A percentile compares a stretch with the other conserved stretches of the same genome.
Evolutionary conservation across 352 stramenopile genomes (phyloP).

Genomic region (Globisporangium cystogenes): DNA sequence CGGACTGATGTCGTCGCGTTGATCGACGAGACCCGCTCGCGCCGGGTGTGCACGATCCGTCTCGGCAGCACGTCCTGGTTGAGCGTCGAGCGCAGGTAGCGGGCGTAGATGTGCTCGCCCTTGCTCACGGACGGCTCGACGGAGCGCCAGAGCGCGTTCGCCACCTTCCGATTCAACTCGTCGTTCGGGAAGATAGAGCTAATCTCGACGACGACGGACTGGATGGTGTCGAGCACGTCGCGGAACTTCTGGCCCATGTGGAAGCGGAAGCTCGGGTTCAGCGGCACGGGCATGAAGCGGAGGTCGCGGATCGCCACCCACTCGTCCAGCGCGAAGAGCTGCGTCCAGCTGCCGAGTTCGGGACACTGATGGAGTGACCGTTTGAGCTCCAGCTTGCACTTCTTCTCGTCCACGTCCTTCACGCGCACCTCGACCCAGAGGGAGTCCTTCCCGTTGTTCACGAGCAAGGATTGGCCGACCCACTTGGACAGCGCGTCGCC

Average conservation of each 20-base stretch:
- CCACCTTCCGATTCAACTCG: slow-evolving; percentile 47
- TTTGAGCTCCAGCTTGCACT: slow-evolving; percentile 59
- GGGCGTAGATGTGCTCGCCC: slow-evolving; percentile 66
- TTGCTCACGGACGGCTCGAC: slow-evolving; percentile 46
- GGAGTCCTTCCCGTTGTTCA: slow-evolving; percentile 71
- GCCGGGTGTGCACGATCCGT: neutral
- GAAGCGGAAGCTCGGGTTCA: slow-evolving; percentile 58
- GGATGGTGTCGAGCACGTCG: slow-evolving; percentile 49
- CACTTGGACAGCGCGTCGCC: slow-evolving; percentile 37
- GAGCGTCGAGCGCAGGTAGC: slow-evolving; percentile 64
- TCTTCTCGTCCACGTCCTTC: slow-evolving; percentile 53
- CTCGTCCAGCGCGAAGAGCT: slow-evolving; percentile 34
- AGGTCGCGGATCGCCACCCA: slow-evolving; percentile 56
- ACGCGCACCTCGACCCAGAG: slow-evolving; percentile 60
- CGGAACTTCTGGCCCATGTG: slow-evolving; percentile 64
- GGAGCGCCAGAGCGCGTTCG: slow-evolving; percentile 46
- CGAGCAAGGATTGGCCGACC: slow-evolving; percentile 46
- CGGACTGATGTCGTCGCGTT: slow-evolving; percentile 11
- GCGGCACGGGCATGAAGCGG: slow-evolving; percentile 32
- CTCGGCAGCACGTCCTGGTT: slow-evolving; percentile 30
- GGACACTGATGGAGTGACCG: slow-evolving; percentile 31
- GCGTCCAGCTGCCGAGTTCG: slow-evolving; percentile 31
- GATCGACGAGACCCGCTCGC: slow-evolving; percentile 13
- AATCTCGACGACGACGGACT: slow-evolving; percentile 58
- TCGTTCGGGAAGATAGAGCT: slow-evolving; percentile 73